Evolutionary conservation across 2,329 filamentous ascomycete genomes (phyloP), one percentile per base, ranked within the genome.

Genomic region (Ceratocystis harringtonii): DNA sequence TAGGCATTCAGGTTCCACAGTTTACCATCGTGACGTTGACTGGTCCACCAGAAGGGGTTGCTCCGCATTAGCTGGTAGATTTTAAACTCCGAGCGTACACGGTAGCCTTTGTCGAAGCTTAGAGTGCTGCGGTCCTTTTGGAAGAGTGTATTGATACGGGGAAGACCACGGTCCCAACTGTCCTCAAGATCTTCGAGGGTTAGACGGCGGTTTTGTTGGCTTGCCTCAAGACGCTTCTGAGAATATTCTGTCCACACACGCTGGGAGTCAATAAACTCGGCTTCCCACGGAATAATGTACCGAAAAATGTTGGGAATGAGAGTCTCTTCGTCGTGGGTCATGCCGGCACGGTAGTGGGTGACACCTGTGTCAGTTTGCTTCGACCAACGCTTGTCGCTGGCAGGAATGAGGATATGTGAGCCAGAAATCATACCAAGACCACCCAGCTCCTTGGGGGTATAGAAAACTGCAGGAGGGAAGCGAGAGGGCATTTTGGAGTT

Each of bases 401-500:
- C 89, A 1, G 94, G 94, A 70, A 99, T 99, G 69, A 99, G 80
- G 69, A 99, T 99, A 73, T 99, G 94, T 12, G 92, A 96, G 50
- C 94, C 94, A 10, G 94, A 99, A 70, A 99, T 97, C 94, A 99
- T 99, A 72, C 94, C 94, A 4, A 99, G 79, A 74, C 94, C 94
- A 78, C 94, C 94, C 62, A 99, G 80, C 73, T 99, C 94, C 77
- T 99, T 99, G 0, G 95, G 95, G 0, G 94, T 99, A 72, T 99
- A 99, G 77, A 99, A 99, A 1, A 99, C 94, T 3, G 94, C 94
- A 19, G 94, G 94, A 19, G 94, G 94, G 80, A 99, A 99, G 79
- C 94, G 88, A 52, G 91, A 96, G 64, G 94, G 94, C 94, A 99
- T 99, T 79, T 99, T 99, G 3, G 92, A 97, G 77, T 99, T 99